Conservation (phyloP, 306 rosid species). For the Hippophae tibetana region DNA sequence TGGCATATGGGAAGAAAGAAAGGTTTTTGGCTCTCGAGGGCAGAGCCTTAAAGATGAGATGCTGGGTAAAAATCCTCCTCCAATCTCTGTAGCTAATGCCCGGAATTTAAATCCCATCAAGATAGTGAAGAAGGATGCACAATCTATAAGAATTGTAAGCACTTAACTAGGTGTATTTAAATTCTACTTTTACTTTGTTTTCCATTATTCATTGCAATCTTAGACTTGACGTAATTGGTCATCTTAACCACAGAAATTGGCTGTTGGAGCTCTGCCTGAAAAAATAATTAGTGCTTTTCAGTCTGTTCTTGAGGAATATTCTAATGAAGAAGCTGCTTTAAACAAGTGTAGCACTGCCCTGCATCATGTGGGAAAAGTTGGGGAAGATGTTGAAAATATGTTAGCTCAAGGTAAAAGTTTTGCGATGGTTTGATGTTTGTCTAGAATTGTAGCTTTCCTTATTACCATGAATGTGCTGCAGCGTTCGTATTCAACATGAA, state of each 20-base stretch:
- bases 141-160: conserved; percentile 85
- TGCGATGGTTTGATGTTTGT: conserved; percentile 9
- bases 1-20: conserved; percentile 89
- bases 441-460: background rate
- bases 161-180: conserved; percentile 19
- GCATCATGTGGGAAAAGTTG: conserved; percentile 36
- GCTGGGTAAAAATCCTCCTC: conserved; percentile 56
- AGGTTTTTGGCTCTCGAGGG: conserved; percentile 94
- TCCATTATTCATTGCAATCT: conserved; percentile 16
- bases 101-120: conserved; percentile 70
- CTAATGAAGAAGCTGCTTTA: conserved; percentile 58
- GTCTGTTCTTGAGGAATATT: conserved; percentile 69
- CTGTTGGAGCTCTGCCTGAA: conserved; percentile 79
- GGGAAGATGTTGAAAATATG: conserved; percentile 52
- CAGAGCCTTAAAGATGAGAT: conserved; percentile 88
- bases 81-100: conserved; percentile 52
- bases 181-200: conserved; percentile 15
- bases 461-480: no score
- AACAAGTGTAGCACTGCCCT: conserved; percentile 49
- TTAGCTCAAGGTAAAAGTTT: conserved; percentile 60
- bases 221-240: conserved; percentile 16
- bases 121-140: conserved; percentile 81
- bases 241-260: conserved; percentile 64
- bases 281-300: conserved; percentile 77
- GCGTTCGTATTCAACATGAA: no score